phyloP scores from a whole-genome alignment of 1,284 basidiomycete genomes.

The Vanrija sp. region DNA sequence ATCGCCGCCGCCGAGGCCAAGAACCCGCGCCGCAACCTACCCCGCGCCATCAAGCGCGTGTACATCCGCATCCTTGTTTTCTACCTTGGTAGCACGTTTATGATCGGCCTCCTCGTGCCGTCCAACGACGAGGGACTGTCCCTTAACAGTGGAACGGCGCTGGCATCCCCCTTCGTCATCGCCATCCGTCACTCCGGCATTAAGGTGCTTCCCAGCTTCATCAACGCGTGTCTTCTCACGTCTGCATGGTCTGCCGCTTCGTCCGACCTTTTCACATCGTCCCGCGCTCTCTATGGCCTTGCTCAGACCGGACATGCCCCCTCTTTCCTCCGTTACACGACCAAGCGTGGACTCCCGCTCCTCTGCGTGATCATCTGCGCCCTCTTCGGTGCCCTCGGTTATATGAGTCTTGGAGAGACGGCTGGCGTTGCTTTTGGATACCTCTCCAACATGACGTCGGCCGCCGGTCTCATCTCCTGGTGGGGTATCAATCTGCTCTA shows the following conservation, averaged over 20 bases:
- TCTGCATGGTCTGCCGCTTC: conserved; percentile 56
- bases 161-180: conserved; percentile 75
- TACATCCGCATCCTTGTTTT: conserved; percentile 33
- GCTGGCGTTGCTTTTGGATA: conserved; percentile 69
- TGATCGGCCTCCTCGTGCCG: conserved; percentile 25
- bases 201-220: conserved; percentile 62
- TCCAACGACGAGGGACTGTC: conserved; percentile 9
- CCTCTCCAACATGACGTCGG: conserved; percentile 62
- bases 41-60: conserved; percentile 30
- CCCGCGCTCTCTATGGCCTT: conserved; percentile 56
- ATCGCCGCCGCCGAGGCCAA: conserved; percentile 49
- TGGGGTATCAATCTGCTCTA: conserved; percentile 76
- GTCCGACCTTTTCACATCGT: conserved; percentile 56
- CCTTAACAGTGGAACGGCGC: conserved; percentile 28
- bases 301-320: conserved; percentile 62
- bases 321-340: conserved; percentile 49
- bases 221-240: conserved; percentile 60
- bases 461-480: conserved; percentile 64
- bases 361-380: conserved; percentile 20
- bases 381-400: conserved; percentile 21
- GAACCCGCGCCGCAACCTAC: conserved; percentile 48
- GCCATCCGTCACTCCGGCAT: conserved; percentile 65
- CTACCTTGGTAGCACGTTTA: conserved; percentile 30
- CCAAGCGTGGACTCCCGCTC: conserved; percentile 49
- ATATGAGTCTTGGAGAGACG: conserved; percentile 48